phyloP scores from a whole-genome alignment of 148 eudicot genomes.

The Camellia sinensis region DNA sequence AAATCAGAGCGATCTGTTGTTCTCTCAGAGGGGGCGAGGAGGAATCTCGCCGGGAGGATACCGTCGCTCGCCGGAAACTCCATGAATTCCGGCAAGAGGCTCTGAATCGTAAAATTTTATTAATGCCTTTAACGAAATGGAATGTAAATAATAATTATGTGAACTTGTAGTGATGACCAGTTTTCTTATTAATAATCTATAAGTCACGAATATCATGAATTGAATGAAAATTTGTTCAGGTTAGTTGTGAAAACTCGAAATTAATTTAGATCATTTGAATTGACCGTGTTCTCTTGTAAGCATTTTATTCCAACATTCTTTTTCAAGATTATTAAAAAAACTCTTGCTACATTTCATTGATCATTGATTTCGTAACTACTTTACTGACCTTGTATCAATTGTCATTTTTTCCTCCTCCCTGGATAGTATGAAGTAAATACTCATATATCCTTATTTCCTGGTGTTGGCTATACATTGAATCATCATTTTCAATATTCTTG shows the following conservation, averaged over 20 bases:
- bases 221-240: background rate
- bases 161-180: background rate
- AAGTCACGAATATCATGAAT: background rate
- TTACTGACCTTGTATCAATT: background rate
- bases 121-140: no score
- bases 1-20: background rate
- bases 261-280: background rate
- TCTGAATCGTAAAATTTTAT: background rate
- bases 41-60: constrained; percentile 14
- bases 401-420: background rate
- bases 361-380: background rate
- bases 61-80: constrained; percentile 19
- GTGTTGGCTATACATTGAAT: background rate
- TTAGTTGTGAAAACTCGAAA: background rate
- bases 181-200: background rate
- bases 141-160: background rate
- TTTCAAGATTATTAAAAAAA: background rate
- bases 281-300: background rate
- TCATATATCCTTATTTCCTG: background rate
- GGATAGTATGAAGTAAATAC: background rate
- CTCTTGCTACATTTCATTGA: background rate
- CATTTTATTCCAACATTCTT: background rate
- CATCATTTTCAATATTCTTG: background rate
- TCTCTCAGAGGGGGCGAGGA: background rate
- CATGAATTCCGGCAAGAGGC: constrained; percentile 24